These are phyloP conservation scores for Emergomyces orientalis DNA, from an alignment of 2,329 filamentous ascomycete genomes.

Conservation along the genomic window DNA sequence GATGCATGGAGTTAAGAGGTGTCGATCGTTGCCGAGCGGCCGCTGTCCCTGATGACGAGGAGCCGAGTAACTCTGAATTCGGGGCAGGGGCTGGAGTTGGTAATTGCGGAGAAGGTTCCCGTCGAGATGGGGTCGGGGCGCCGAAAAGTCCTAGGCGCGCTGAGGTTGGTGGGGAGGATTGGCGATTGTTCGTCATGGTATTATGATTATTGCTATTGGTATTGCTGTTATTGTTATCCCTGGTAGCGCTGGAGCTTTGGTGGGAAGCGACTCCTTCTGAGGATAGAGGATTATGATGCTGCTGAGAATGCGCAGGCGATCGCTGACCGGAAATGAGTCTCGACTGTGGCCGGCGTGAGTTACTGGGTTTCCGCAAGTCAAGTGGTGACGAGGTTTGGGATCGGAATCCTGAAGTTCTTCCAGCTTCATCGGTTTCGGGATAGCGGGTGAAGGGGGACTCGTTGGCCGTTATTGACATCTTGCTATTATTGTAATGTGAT, in stretches of 20 bases:
- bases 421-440: slow-evolving; percentile 26
- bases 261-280: slow-evolving; percentile 11
- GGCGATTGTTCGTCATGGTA: slow-evolving; percentile 12
- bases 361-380: slow-evolving; percentile 29
- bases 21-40: slow-evolving; percentile 14
- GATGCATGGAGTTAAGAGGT: slow-evolving; percentile 8
- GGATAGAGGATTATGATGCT: not conserved
- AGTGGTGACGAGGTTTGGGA: slow-evolving; percentile 33
- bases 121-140: not conserved
- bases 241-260: slow-evolving; percentile 5
- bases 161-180: slow-evolving; percentile 27
- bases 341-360: slow-evolving; percentile 25
- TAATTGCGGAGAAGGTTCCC: slow-evolving; percentile 1
- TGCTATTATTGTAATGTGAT: slow-evolving; percentile 12
- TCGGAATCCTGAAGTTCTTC: slow-evolving; percentile 28
- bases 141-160: slow-evolving; percentile 29
- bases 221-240: slow-evolving; percentile 8
- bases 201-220: slow-evolving; percentile 7
- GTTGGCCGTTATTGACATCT: slow-evolving; percentile 13
- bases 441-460: slow-evolving; percentile 20
- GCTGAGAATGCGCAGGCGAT: slow-evolving; percentile 16
- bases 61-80: slow-evolving; percentile 26
- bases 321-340: slow-evolving; percentile 19
- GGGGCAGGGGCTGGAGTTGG: slow-evolving; percentile 10
- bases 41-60: slow-evolving; percentile 11